Conservation (phyloP, 495 filamentous ascomycete genomes). For the Entonaema liquescens region DNA sequence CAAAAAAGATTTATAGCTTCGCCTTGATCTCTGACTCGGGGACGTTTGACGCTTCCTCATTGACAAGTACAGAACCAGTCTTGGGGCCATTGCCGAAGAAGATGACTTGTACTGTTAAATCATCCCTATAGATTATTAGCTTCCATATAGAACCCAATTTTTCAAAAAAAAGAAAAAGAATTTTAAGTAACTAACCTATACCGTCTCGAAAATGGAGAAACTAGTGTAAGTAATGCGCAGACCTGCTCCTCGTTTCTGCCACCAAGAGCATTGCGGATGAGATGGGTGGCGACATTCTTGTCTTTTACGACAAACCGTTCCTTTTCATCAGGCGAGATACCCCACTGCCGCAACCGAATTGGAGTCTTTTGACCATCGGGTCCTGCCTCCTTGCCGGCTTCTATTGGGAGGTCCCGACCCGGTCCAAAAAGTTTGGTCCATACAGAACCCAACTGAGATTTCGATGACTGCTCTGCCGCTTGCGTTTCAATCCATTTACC, state of each 20-base stretch:
- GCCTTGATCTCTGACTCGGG: conserved; percentile 59
- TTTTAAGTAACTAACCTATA: conserved; percentile 69
- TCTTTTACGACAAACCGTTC: conserved; percentile 93
- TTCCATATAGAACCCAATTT: not conserved
- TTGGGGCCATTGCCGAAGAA: conserved; percentile 90
- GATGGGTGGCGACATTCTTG: conserved; percentile 94
- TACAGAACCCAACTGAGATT: conserved; percentile 52
- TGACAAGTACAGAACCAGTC: conserved; percentile 78
- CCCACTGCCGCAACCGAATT: conserved; percentile 86
- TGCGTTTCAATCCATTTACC: conserved; percentile 95
- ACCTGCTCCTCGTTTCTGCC: conserved; percentile 94
- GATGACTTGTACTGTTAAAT: conserved; percentile 97
- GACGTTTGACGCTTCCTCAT: conserved; percentile 83
- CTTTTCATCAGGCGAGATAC: conserved; percentile 70
- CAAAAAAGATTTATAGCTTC: conserved; percentile 46
- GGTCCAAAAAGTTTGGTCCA: conserved; percentile 68
- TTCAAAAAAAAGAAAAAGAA: too few species aligned
- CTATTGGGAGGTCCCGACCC: conserved; percentile 65
- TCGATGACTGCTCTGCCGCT: conserved; percentile 48
- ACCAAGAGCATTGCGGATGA: conserved; percentile 94
- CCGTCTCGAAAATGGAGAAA: conserved; percentile 86
- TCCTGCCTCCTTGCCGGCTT: conserved; percentile 48
- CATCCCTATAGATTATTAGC: conserved; percentile 62
- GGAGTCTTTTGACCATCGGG: conserved; percentile 71
- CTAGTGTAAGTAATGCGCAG: conserved; percentile 89